These are phyloP conservation scores for Pezicula neosporulosa DNA, from an alignment of 2,329 filamentous ascomycete species.

Conservation along the genomic window DNA sequence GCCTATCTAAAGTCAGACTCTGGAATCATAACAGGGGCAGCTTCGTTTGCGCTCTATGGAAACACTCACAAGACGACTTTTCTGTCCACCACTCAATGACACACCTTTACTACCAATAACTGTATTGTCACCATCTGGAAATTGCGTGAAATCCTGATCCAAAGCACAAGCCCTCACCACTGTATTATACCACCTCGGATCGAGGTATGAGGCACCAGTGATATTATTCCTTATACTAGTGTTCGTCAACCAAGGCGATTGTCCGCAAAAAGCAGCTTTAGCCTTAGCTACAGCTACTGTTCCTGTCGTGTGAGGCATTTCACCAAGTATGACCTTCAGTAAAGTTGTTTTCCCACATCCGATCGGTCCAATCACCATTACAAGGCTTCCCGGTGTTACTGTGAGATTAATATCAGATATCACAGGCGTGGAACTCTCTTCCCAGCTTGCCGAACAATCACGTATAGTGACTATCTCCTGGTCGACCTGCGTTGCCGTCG, in stretches of 20 bases:
- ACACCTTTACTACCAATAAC: slow-evolving; percentile 25
- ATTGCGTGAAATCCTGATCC: slow-evolving; percentile 9
- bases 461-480: neutral
- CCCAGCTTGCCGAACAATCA: slow-evolving; percentile 1
- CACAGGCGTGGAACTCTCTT: neutral
- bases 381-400: slow-evolving; percentile 2
- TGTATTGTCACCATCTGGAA: slow-evolving; percentile 20
- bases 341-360: slow-evolving; percentile 20
- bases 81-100: slow-evolving; percentile 21
- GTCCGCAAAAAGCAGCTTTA: slow-evolving; percentile 35
- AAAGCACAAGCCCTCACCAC: slow-evolving; percentile 14
- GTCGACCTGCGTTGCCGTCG: neutral
- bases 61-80: slow-evolving; percentile 1
- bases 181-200: slow-evolving; percentile 18
- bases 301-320: slow-evolving; percentile 4
- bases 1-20: neutral
- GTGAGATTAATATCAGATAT: slow-evolving; percentile 5
- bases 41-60: neutral
- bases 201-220: slow-evolving; percentile 22
- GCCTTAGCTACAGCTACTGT: neutral
- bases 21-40: neutral
- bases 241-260: slow-evolving; percentile 40
- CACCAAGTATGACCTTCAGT: slow-evolving; percentile 17
- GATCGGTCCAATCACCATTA: slow-evolving; percentile 21
- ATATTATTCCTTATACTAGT: slow-evolving; percentile 35